Evolutionary conservation across 495 filamentous ascomycete genomes (phyloP).

Genomic region (Symbiotaphrina buchneri): DNA sequence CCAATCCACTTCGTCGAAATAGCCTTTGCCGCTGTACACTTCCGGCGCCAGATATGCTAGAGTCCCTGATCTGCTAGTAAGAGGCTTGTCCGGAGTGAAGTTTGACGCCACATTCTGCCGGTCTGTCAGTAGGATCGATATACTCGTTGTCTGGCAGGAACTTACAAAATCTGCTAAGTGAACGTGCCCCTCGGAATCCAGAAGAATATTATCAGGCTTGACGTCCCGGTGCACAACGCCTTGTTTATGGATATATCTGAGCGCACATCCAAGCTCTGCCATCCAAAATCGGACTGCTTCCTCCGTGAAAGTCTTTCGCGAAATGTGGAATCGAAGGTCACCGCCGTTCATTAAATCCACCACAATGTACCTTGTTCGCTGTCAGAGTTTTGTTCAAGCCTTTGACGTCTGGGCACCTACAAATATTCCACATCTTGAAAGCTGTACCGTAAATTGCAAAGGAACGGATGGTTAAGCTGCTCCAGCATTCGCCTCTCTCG

Average conservation of each 20-base stretch:
- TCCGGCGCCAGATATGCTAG: slow-evolving; percentile 91
- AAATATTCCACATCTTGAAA: slow-evolving; percentile 99
- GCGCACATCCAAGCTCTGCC: slow-evolving; percentile 74
- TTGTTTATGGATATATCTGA: slow-evolving; percentile 78
- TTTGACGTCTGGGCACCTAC: slow-evolving; percentile 25
- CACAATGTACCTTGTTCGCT: slow-evolving; percentile 58
- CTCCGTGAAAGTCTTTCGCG: slow-evolving; percentile 92
- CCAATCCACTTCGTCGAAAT: slow-evolving; percentile 81
- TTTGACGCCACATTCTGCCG: slow-evolving; percentile 88
- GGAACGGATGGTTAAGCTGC: slow-evolving; percentile 90
- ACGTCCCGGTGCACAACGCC: slow-evolving; percentile 92
- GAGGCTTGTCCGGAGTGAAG: slow-evolving; percentile 52
- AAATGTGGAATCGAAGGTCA: slow-evolving; percentile 93
- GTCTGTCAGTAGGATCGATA: slow-evolving; percentile 3
- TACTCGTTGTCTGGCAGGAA: slow-evolving; percentile 4
- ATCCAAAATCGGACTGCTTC: slow-evolving; percentile 96
- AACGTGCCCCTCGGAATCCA: slow-evolving; percentile 87
- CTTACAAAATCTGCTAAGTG: slow-evolving; percentile 95
- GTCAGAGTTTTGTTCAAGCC: slow-evolving; percentile 5
- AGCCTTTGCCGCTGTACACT: slow-evolving; percentile 76
- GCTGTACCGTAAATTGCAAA: slow-evolving; percentile 96
- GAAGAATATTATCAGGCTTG: slow-evolving; percentile 89
- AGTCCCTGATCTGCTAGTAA: slow-evolving; percentile 93
- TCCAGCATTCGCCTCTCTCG: slow-evolving; percentile 94
- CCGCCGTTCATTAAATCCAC: slow-evolving; percentile 97